Evolutionary conservation across 768 basidiomycete species (phyloP).

Genomic region (Leccinum fibrillosum): DNA sequence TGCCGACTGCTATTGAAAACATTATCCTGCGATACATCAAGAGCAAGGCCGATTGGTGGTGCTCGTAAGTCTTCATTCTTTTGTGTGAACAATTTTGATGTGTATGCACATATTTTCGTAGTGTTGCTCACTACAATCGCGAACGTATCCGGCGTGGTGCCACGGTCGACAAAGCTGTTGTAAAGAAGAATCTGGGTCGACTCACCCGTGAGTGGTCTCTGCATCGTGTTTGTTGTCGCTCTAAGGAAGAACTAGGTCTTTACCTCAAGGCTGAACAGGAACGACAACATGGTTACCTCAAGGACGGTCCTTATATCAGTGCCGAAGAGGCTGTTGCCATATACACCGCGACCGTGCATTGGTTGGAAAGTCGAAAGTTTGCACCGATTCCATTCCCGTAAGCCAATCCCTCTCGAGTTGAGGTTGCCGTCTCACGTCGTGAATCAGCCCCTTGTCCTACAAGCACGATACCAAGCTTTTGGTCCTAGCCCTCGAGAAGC

Average conservation of each 20-base stretch:
- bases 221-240: neutral
- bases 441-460: conserved; percentile 81
- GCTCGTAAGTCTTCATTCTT: conserved; percentile 53
- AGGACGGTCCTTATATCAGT: conserved; percentile 98
- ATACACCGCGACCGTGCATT: conserved; percentile 98
- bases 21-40: conserved; percentile 99
- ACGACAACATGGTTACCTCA: conserved; percentile 96
- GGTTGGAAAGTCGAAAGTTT: conserved; percentile 97
- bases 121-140: conserved; percentile 96
- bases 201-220: conserved; percentile 68
- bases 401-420: conserved; percentile 23
- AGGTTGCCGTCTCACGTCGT: neutral
- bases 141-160: conserved; percentile 96
- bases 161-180: conserved; percentile 97
- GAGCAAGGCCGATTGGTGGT: conserved; percentile 99
- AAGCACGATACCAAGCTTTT: conserved; percentile 99
- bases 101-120: conserved; percentile 22
- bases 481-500: conserved; percentile 93
- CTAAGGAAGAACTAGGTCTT: conserved; percentile 47
- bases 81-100: neutral
- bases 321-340: conserved; percentile 99
- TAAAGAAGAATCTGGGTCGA: conserved; percentile 98
- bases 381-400: conserved; percentile 98
- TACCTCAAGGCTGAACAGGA: conserved; percentile 99
- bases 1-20: conserved; percentile 99